phyloP scores from a whole-genome alignment of 1,284 basidiomycete species.

The Irpex sp. region DNA sequence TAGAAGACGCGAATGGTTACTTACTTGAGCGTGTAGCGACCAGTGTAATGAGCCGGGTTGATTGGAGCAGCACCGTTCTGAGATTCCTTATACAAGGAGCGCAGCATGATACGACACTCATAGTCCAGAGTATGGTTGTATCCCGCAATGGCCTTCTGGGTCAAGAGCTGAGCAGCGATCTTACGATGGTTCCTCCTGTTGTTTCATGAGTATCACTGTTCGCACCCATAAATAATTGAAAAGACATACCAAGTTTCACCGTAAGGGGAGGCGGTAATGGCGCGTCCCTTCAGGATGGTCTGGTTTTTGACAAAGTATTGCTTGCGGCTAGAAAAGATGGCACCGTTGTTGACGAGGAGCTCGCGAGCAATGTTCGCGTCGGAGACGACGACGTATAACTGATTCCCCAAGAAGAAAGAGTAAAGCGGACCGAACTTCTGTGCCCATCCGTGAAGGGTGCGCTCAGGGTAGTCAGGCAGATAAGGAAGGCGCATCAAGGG shows the following conservation, averaged over 20 bases:
- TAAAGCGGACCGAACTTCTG: slow-evolving; percentile 36
- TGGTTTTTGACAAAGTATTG: slow-evolving; percentile 41
- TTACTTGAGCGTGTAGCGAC: slow-evolving; percentile 30
- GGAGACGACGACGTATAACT: slow-evolving; percentile 40
- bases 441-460: slow-evolving; percentile 34
- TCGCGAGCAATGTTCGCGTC: slow-evolving; percentile 38
- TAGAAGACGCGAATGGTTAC: not conserved
- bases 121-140: slow-evolving; percentile 33
- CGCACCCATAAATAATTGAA: not conserved
- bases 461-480: slow-evolving; percentile 37
- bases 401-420: slow-evolving; percentile 41
- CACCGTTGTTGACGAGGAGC: slow-evolving; percentile 38
- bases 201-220: not conserved
- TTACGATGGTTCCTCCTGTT: slow-evolving; percentile 38
- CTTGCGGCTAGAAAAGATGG: slow-evolving; percentile 39
- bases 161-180: slow-evolving; percentile 32
- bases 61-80: slow-evolving; percentile 30
- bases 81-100: slow-evolving; percentile 31
- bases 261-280: slow-evolving; percentile 39
- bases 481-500: slow-evolving; percentile 16
- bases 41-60: slow-evolving; percentile 32
- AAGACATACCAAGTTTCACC: slow-evolving; percentile 34
- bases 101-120: slow-evolving; percentile 35
- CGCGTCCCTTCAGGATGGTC: slow-evolving; percentile 36
- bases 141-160: slow-evolving; percentile 30